phyloP scores from a whole-genome alignment of 148 eudicot genomes.

The Dianthus caryophyllus region DNA sequence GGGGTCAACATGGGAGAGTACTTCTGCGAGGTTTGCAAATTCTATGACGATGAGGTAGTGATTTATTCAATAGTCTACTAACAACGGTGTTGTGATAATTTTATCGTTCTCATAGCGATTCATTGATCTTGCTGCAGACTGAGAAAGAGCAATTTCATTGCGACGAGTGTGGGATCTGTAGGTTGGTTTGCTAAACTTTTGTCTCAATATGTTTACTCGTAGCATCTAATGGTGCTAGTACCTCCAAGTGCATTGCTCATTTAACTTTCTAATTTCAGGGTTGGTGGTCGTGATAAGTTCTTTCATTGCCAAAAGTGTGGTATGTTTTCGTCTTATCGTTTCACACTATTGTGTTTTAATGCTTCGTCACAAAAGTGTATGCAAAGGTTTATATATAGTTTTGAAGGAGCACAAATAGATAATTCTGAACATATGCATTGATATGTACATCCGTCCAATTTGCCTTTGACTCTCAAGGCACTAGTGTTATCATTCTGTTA shows the following conservation, averaged over 20 bases:
- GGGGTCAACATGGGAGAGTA: constrained; percentile 81
- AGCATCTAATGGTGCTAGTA: not conserved
- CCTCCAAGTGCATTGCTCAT: constrained; percentile 16
- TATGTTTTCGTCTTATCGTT: constrained; percentile 34
- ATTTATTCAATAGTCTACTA: not conserved
- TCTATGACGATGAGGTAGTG: constrained; percentile 77
- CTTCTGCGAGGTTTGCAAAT: constrained; percentile 71
- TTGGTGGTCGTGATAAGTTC: constrained; percentile 83
- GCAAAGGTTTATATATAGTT: not conserved
- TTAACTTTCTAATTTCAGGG: constrained; percentile 44
- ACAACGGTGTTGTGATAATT: not conserved
- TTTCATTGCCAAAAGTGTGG: constrained; percentile 94
- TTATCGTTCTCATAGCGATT: not conserved
- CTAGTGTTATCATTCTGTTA: not conserved
- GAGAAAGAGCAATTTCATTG: constrained; percentile 77
- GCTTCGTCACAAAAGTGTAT: not conserved
- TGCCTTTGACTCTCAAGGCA: not conserved
- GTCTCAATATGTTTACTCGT: not conserved
- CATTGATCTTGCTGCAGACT: constrained; percentile 38
- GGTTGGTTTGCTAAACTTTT: constrained; percentile 42
- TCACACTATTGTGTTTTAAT: constrained; percentile 1
- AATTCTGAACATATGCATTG: not conserved
- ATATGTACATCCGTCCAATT: not conserved
- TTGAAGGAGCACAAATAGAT: not conserved
- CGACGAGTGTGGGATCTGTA: constrained; percentile 89